Evolutionary conservation across 2,329 filamentous ascomycete genomes (phyloP).

Genomic region (Botryotinia convoluta): DNA sequence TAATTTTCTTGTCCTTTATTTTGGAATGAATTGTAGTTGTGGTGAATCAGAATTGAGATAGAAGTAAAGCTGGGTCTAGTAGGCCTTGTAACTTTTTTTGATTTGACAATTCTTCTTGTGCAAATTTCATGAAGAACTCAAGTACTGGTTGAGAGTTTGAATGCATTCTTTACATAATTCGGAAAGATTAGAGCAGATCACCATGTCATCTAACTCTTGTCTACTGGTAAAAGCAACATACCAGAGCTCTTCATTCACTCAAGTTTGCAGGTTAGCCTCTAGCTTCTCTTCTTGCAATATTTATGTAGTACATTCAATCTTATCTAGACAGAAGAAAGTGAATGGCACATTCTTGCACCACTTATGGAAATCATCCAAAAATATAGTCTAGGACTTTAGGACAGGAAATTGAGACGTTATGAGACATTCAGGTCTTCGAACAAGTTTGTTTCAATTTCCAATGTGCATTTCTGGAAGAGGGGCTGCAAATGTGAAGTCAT

Average conservation of each 20-base stretch:
- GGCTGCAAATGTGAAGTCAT: not conserved
- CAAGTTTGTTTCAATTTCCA: not conserved
- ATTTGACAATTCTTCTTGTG: not conserved
- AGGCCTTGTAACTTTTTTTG: not conserved
- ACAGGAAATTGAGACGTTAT: not conserved
- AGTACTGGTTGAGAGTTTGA: not conserved
- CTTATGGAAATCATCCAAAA: not conserved
- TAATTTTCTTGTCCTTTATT: not conserved
- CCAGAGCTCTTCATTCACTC: not conserved
- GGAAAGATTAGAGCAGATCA: not conserved
- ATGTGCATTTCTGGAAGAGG: not conserved
- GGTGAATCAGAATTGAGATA: not conserved
- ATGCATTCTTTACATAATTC: not conserved
- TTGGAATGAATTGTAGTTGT: accelerated
- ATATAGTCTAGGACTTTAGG: not conserved
- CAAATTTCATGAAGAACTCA: not conserved
- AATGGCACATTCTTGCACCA: not conserved
- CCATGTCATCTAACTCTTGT: not conserved
- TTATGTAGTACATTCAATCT: not conserved
- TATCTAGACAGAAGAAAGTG: not conserved
- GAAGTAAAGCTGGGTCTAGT: not conserved
- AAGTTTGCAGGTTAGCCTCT: not conserved
- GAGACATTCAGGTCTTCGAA: not conserved
- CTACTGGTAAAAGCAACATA: not conserved
- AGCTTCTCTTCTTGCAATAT: not conserved